phyloP scores from a whole-genome alignment of 2,329 filamentous ascomycete species.

The Verticillium klebahnii region DNA sequence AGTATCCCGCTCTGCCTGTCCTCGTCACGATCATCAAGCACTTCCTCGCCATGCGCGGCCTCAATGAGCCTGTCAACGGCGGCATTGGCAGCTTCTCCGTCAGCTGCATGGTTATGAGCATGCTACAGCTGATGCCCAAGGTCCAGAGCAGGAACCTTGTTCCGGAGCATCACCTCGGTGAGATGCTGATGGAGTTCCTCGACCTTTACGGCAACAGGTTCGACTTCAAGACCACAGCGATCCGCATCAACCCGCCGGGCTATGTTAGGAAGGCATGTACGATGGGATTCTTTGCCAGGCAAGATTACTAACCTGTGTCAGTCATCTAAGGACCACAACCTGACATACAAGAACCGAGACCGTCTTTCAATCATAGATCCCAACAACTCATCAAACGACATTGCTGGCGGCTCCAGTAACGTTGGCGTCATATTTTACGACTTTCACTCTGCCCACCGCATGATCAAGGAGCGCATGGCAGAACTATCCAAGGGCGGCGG shows the following conservation, averaged over 20 bases:
- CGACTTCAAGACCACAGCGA: constrained; percentile 64
- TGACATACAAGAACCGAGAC: constrained; percentile 56
- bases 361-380: constrained; percentile 89
- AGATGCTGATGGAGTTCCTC: constrained; percentile 82
- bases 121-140: constrained; percentile 75
- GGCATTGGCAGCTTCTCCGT: constrained; percentile 92
- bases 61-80: constrained; percentile 88
- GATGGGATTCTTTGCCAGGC: neutral
- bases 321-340: constrained; percentile 7
- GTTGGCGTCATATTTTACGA: constrained; percentile 61
- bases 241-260: constrained; percentile 69
- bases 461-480: constrained; percentile 54
- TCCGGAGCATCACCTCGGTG: constrained; percentile 66
- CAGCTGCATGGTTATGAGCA: constrained; percentile 87
- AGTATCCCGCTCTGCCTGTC: constrained; percentile 80
- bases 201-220: constrained; percentile 85
- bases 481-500: constrained; percentile 32
- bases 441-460: constrained; percentile 62
- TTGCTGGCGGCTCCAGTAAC: constrained; percentile 78
- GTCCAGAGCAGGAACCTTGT: constrained; percentile 56
- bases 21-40: constrained; percentile 90
- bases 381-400: constrained; percentile 80
- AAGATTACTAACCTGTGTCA: neutral
- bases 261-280: constrained; percentile 69
- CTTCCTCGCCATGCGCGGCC: constrained; percentile 78